Evolutionary conservation across 2,329 filamentous ascomycete species (phyloP).

Genomic region (Orbilia blumenaviensis): DNA sequence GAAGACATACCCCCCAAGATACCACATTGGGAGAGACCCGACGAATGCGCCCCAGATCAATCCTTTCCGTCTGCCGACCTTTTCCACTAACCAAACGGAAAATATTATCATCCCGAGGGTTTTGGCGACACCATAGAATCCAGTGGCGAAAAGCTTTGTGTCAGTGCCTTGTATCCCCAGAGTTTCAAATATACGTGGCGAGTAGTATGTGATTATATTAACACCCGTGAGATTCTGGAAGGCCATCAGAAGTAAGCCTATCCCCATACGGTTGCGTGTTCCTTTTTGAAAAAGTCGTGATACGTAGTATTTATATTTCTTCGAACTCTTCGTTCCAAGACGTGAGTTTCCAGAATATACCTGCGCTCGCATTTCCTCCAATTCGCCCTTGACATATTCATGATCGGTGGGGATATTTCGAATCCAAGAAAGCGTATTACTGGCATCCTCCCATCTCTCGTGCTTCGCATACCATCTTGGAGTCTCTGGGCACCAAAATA

Average conservation of each 20-base stretch:
- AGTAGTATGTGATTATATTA: constrained; percentile 74
- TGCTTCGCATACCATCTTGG: constrained; percentile 58
- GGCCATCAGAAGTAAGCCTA: constrained; percentile 78
- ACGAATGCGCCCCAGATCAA: constrained; percentile 73
- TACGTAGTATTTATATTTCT: constrained; percentile 20
- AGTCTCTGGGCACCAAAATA: constrained; percentile 58
- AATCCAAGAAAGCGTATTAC: constrained; percentile 59
- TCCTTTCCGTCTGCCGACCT: constrained; percentile 70
- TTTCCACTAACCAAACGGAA: constrained; percentile 74
- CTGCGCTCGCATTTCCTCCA: constrained; percentile 59
- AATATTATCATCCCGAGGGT: constrained; percentile 72
- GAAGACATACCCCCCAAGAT: constrained; percentile 71
- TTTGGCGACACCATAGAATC: constrained; percentile 78
- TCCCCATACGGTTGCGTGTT: constrained; percentile 72
- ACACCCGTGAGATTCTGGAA: constrained; percentile 78
- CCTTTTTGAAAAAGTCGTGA: constrained; percentile 54
- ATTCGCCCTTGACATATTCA: constrained; percentile 60
- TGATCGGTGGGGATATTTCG: constrained; percentile 61
- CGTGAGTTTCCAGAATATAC: constrained; percentile 52
- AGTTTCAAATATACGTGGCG: constrained; percentile 73
- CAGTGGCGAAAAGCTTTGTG: constrained; percentile 74
- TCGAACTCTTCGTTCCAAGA: not conserved
- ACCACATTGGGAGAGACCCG: constrained; percentile 73
- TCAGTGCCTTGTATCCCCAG: constrained; percentile 68
- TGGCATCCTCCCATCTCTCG: constrained; percentile 55